phyloP scores from a whole-genome alignment of 2,329 filamentous ascomycete genomes.

The Penicillium sclerotigenum region DNA sequence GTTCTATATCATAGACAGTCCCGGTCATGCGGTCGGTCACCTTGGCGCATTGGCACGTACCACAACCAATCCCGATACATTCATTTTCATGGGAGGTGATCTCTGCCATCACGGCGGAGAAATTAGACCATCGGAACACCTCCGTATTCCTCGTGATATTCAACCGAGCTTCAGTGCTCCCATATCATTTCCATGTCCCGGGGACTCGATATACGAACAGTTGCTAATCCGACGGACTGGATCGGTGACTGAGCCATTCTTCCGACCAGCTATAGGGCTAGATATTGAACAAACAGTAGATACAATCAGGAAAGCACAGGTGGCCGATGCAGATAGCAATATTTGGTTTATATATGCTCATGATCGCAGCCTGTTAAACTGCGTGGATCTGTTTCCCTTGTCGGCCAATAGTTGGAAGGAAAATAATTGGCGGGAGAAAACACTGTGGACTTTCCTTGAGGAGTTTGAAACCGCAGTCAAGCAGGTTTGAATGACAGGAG shows the following conservation, averaged over 20 bases:
- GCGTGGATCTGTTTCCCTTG: conserved; percentile 29
- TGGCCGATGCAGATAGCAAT: conserved; percentile 26
- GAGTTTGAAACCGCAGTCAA: conserved; percentile 7
- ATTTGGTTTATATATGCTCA: conserved; percentile 34
- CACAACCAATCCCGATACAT: conserved; percentile 32
- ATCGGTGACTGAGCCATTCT: neutral
- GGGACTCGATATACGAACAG: conserved; percentile 2
- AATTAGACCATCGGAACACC: conserved; percentile 44
- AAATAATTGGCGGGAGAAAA: conserved; percentile 22
- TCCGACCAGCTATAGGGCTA: neutral
- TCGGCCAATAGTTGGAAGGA: conserved; percentile 30
- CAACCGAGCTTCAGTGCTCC: conserved; percentile 5
- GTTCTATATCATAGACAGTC: conserved; percentile 39
- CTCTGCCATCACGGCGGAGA: conserved; percentile 47
- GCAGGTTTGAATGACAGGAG: neutral
- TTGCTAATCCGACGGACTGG: neutral
- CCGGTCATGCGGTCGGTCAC: conserved; percentile 49
- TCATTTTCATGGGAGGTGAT: conserved; percentile 53
- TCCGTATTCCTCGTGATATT: conserved; percentile 19
- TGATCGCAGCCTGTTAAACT: conserved; percentile 22
- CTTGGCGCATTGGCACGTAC: conserved; percentile 46
- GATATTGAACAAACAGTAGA: neutral
- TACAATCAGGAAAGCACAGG: conserved; percentile 19
- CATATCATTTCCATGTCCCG: conserved; percentile 27
- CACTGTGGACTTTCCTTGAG: conserved; percentile 25